Percentiles rank a stretch among this genome's conserved stretches.
phyloP scores from a whole-genome alignment of 2,329 filamentous ascomycete genomes.

The Epichloe brachyelytri region DNA sequence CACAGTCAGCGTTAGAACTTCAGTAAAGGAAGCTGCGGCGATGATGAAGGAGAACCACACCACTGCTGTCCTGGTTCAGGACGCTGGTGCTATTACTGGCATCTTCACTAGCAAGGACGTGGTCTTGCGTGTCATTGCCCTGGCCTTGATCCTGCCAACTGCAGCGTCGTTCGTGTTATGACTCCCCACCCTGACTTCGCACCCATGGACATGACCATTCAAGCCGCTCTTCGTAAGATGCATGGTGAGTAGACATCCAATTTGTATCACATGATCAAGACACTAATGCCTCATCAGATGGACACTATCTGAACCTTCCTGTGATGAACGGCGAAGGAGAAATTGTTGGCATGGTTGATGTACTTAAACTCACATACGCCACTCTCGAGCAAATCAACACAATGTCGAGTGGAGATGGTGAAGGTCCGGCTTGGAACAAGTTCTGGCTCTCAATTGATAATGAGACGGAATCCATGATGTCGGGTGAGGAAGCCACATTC shows the following conservation, averaged over 20 bases:
- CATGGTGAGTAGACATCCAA: slow-evolving; percentile 54
- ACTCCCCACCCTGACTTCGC: slow-evolving; percentile 98
- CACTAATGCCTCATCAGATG: slow-evolving; percentile 45
- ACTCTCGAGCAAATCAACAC: slow-evolving; percentile 96
- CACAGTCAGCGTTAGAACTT: slow-evolving; percentile 89
- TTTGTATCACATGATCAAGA: not conserved
- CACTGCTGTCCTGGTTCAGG: slow-evolving; percentile 88
- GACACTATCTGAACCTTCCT: slow-evolving; percentile 93
- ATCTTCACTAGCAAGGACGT: slow-evolving; percentile 99
- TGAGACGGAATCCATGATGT: slow-evolving; percentile 92
- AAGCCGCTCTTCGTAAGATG: slow-evolving; percentile 97
- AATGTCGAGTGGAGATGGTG: slow-evolving; percentile 76
- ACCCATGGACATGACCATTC: slow-evolving; percentile 97
- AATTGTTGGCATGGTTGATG: slow-evolving; percentile 99
- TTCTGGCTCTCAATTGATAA: slow-evolving; percentile 96
- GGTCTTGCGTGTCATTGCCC: slow-evolving; percentile 92
- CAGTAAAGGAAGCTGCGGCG: slow-evolving; percentile 87
- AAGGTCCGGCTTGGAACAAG: slow-evolving; percentile 98
- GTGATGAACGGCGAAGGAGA: slow-evolving; percentile 97
- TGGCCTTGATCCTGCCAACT: slow-evolving; percentile 83
- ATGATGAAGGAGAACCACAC: slow-evolving; percentile 99
- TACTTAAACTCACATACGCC: slow-evolving; percentile 94
- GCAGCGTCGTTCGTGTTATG: slow-evolving; percentile 98
- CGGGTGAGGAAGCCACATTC: slow-evolving; percentile 70
- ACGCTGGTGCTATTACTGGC: slow-evolving; percentile 92